Evolutionary conservation across 768 basidiomycete species (phyloP), one percentile per base, ranked within the genome.

Genomic region (Lepiota subincarnata): DNA sequence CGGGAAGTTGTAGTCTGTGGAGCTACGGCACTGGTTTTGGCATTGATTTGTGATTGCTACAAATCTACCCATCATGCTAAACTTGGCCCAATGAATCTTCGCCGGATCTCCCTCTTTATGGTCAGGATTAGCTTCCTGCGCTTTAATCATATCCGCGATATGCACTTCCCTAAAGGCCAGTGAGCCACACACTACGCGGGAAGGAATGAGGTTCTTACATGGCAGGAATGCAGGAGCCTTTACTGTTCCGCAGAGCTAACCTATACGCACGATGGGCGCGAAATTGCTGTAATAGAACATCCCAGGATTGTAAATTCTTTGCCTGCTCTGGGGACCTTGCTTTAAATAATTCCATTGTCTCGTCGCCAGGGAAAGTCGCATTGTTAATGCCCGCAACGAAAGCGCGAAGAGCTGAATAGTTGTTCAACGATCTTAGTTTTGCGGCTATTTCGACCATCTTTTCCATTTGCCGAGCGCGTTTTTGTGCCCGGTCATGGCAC

Each of bases 11-110:
- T 89, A 88, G 42, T 84, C 82, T 42, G 63, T 66, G 4, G 79
- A 72, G 50, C 74, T 76, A 45, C 79, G 79, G 64, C 88, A 92
- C 55, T 88, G 83, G 8, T 80, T 70, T 69, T 96, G 93, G 61
- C 87, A 92, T 56, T 87, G 81, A 0, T 79, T 77, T 5, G 93
- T 87, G 61, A 80, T 83, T 47, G 81, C 79, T 52, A 96, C 83
- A 62, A 94, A 92, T 55, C 85, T 80, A 26, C 87, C 94, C 74
- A 98, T 88, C 81, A 92, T 87, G 59, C 87, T 88, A 69, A 89
- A 97, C 70, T 98, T 98, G 22, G 87, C 90, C 96, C 96, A 98
- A 62, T 98, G 93, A 50, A 98, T 89, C 64, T 84, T 83, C 37
- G 67, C 73, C 3, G 83, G 74, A 61, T 90, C 86, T 18, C 78